Evolutionary conservation across 805 yeast genomes (phyloP), one percentile per base, ranked within the genome.

Genomic region (Myxozyma lipomycoides): DNA sequence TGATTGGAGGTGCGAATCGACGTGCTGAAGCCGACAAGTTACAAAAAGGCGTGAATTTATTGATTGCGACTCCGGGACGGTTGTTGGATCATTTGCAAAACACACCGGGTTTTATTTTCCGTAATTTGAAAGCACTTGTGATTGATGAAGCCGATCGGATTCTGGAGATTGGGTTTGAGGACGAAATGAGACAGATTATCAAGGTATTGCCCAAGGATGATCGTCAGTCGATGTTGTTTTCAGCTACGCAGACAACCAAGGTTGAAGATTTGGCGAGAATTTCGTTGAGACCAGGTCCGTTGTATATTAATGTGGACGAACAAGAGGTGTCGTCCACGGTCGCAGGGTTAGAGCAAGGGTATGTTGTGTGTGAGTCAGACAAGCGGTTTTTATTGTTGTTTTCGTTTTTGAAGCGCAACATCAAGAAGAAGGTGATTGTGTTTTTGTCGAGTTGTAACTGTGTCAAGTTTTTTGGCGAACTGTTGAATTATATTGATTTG

Each of bases 191-290:
- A 68, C 98, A 93, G 71, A 93, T 93, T 65, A 87, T 93, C 64
- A 87, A 84, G 70, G 87, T 95, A 57, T 74, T 93, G 64, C 98
- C 98, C 40, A 84, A 81, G 55, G 61, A 58, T 4, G 90, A 84
- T 59, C 84, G 98, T 71, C 98, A 93, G 70, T 78, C 95, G 37
- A 91, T 93, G 98, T 73, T 93, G 58, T 93, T 93, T 67, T 91
- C 98, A n/a, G 99, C 99, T 43, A 93, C 99, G 1, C 98, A 93
- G 70, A 93, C 98, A 26, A 93, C 98, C 37, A 93, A 95, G 72
- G 98, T 93, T 58, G 98, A 93, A 70, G 98, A 93, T 73, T 76
- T 93, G 65, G 98, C 99, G 15, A 81, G 99, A 70, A 91, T 93
- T 46, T 91, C 98, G 2, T 76, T 95, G 63, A 82, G 95, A 67